Percentiles rank a stretch among this genome's conserved stretches.
Evolutionary conservation across 2,329 filamentous ascomycete genomes (phyloP).

Genomic region (Metarhizium robertsii): DNA sequence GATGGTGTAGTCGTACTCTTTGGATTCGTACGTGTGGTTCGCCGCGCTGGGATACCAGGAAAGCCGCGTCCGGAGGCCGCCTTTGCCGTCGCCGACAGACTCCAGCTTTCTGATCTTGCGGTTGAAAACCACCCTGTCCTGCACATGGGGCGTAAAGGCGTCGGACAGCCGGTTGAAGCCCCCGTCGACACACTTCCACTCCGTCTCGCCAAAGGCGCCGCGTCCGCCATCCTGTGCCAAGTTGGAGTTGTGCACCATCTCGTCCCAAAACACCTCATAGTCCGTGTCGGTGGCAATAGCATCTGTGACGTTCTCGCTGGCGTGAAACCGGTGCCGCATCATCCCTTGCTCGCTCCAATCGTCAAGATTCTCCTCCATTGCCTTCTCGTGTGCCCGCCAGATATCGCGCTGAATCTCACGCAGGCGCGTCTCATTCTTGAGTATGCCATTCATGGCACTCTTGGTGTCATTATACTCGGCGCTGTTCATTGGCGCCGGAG

Average conservation of each 20-base stretch:
- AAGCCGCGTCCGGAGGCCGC: neutral
- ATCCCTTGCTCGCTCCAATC: conserved; percentile 21
- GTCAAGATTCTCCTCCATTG: conserved; percentile 18
- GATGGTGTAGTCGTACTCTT: conserved; percentile 28
- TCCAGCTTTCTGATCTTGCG: conserved; percentile 12
- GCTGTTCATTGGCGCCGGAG: conserved; percentile 10
- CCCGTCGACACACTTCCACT: conserved; percentile 22
- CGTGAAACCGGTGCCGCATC: conserved; percentile 23
- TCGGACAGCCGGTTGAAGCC: conserved; percentile 25
- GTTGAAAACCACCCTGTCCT: conserved; percentile 15
- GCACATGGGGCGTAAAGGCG: conserved; percentile 24
- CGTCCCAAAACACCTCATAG: conserved; percentile 24
- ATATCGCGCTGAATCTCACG: conserved; percentile 10
- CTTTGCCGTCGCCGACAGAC: conserved; percentile 5
- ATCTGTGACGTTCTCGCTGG: conserved; percentile 27
- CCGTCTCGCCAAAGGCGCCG: conserved; percentile 14
- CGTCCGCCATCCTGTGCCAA: conserved; percentile 19
- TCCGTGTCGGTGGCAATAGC: conserved; percentile 17
- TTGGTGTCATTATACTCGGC: conserved; percentile 15
- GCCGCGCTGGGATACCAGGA: conserved; percentile 9
- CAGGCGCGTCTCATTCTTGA: conserved; percentile 9
- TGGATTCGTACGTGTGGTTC: conserved; percentile 15
- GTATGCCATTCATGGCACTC: conserved; percentile 6
- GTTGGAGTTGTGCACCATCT: conserved; percentile 23
- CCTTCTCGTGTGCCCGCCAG: conserved; percentile 20